Base-by-base conservation (phyloP, 768 basidiomycete genomes). In the Cytidiella melzeri region DNA sequence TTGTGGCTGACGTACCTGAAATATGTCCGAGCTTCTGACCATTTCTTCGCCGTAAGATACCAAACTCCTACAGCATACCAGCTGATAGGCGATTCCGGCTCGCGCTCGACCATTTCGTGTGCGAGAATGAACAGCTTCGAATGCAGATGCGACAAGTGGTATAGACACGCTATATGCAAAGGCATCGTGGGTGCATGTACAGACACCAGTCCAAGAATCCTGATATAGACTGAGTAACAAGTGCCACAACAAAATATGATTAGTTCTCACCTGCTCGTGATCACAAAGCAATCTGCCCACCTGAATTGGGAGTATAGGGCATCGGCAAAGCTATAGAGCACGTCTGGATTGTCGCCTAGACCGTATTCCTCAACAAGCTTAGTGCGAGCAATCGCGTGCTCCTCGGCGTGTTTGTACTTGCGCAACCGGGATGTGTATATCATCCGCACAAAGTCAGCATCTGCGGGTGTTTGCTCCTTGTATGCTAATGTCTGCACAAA, bases 51-150 rank as follows among this genome's bases (percentile, higher is more conserved):
- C 26, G 84, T 79, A 48, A 95, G 78, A 67, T 99, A 98, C 89
- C 94, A 99, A 19, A 97, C 82, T 0, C 94, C 96, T 20, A 98
- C 96, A 3, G 96, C 92, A 67, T 98, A 99, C 96, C 96, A 99
- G 57, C 91, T 94, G 46, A 91, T 79, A 0, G 92, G 84, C 38
- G 89, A 86, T 61, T 93, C 90, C 0, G 96, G 94, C 62, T 97
- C 94, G 41, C 81, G 81, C 47, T 97, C 91, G 15, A 97, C 93
- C 64, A 99, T 79, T 61, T 96, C 91, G 60, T 98, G 96, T 0
- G 96, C 96, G 34, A 98, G 77, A 54, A 99, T 86, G 70, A 97
- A 99, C 5, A 99, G 79, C 57, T 87, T 86, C 2, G 94, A 93
- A 58, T 94, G 89, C 10, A 97, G 71, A 64, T 95, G 85, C 21